These are phyloP conservation scores for Penicillium fuscoglaucum DNA, from an alignment of 2,329 filamentous ascomycete species.

Conservation along the genomic window DNA sequence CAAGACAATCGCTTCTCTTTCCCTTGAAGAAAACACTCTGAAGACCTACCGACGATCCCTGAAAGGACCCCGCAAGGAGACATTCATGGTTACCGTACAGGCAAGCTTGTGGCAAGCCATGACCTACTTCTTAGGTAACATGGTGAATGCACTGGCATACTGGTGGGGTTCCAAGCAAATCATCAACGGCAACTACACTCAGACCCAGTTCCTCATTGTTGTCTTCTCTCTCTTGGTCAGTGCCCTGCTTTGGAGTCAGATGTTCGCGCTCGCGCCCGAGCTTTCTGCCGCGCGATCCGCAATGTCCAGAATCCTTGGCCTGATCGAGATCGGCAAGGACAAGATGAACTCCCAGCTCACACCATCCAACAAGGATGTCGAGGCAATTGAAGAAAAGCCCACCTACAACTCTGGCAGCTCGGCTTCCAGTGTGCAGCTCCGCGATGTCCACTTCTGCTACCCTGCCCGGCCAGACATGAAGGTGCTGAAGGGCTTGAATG, in stretches of 20 bases:
- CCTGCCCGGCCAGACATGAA: conserved; percentile 61
- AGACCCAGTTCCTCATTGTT: conserved; percentile 73
- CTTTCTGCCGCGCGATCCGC: conserved; percentile 67
- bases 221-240: conserved; percentile 70
- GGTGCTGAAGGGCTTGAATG: conserved; percentile 58
- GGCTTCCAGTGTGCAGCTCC: conserved; percentile 54
- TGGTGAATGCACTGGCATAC: conserved; percentile 73
- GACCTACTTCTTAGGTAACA: conserved; percentile 55
- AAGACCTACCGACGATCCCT: conserved; percentile 49
- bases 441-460: conserved; percentile 65
- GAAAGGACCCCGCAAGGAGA: conserved; percentile 50
- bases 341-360: conserved; percentile 28
- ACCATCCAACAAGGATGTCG: conserved; percentile 21
- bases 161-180: conserved; percentile 78
- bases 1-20: conserved; percentile 53
- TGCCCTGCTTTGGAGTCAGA: conserved; percentile 70
- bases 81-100: conserved; percentile 50
- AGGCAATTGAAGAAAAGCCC: conserved; percentile 23
- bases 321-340: conserved; percentile 42
- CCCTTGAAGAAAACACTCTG: conserved; percentile 53
- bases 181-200: conserved; percentile 63
- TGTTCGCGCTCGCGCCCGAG: conserved; percentile 74
- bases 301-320: conserved; percentile 55
- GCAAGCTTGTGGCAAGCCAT: conserved; percentile 50
- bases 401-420: conserved; percentile 23